These are phyloP conservation scores for Solanum chmielewskii DNA, from an alignment of 257 asterid genomes.

Conservation along the genomic window DNA sequence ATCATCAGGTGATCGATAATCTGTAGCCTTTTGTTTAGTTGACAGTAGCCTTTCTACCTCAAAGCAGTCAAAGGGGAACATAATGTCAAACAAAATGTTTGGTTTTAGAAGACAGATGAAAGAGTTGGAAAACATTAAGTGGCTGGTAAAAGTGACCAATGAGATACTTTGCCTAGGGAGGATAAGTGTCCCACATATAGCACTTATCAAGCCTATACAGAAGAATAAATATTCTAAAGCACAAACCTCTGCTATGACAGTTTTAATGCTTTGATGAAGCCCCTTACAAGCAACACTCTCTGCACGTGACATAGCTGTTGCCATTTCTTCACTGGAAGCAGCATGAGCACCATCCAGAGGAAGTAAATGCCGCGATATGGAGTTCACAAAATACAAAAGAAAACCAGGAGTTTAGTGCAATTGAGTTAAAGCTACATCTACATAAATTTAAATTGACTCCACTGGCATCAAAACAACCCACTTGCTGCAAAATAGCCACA, in stretches of 20 bases:
- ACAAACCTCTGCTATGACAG: slow-evolving; percentile 97
- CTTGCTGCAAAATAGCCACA: slow-evolving; percentile 98
- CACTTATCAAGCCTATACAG: not conserved
- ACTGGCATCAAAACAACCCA: slow-evolving; percentile 21
- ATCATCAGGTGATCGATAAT: slow-evolving; percentile 88
- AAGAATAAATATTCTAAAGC: not conserved
- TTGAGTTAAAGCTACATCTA: not conserved
- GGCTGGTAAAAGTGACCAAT: not conserved
- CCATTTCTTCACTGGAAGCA: slow-evolving; percentile 96
- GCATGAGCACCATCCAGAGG: slow-evolving; percentile 98
- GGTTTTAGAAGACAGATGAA: not conserved
- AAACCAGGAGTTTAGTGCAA: not conserved
- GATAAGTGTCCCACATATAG: not conserved
- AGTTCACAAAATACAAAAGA: slow-evolving; percentile 80
- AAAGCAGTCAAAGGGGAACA: not conserved
- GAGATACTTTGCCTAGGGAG: not conserved
- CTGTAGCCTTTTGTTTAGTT: slow-evolving; percentile 90
- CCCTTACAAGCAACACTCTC: slow-evolving; percentile 98
- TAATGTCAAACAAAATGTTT: not conserved
- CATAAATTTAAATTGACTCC: not conserved
- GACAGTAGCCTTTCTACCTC: slow-evolving; percentile 28
- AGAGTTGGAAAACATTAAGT: not conserved
- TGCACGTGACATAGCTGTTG: slow-evolving; percentile 87
- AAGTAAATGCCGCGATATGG: slow-evolving; percentile 80
- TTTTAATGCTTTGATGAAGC: slow-evolving; percentile 93